Evolutionary conservation across 148 eudicot genomes (phyloP).

Genomic region (Vaccinium myrtillus): DNA sequence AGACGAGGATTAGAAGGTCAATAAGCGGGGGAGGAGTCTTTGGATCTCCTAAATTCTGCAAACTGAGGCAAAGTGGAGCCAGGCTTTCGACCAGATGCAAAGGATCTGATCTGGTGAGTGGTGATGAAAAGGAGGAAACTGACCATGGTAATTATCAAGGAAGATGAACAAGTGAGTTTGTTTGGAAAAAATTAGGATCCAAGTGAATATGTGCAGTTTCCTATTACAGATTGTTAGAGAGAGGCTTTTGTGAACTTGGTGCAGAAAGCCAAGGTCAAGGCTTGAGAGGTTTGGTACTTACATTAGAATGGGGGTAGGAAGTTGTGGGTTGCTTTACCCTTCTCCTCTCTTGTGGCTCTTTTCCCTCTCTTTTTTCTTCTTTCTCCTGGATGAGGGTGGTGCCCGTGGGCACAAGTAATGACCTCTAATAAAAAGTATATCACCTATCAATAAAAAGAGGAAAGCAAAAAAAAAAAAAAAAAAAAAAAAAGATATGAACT

Average conservation of each 20-base stretch:
- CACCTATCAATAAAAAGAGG: neutral
- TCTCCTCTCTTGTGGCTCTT: neutral
- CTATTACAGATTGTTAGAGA: neutral
- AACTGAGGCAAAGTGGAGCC: neutral
- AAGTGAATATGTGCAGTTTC: neutral
- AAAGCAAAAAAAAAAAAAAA: too few species aligned
- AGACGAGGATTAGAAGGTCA: neutral
- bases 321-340: neutral
- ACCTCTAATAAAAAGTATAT: neutral
- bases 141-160: neutral
- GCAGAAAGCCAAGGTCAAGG: neutral
- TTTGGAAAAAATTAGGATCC: neutral
- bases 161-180: neutral
- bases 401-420: neutral
- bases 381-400: neutral
- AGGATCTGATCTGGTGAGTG: neutral
- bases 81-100: neutral
- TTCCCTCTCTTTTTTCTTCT: neutral
- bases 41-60: neutral
- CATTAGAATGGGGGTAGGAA: neutral
- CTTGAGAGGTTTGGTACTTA: neutral
- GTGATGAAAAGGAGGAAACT: neutral
- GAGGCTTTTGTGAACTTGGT: neutral
- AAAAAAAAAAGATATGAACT: neutral
- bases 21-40: neutral